A percentile compares a stretch with the other conserved stretches of the same genome.
Evolutionary conservation across 1,139 yeast genomes (phyloP).

Genomic region (Eremothecium coryli): DNA sequence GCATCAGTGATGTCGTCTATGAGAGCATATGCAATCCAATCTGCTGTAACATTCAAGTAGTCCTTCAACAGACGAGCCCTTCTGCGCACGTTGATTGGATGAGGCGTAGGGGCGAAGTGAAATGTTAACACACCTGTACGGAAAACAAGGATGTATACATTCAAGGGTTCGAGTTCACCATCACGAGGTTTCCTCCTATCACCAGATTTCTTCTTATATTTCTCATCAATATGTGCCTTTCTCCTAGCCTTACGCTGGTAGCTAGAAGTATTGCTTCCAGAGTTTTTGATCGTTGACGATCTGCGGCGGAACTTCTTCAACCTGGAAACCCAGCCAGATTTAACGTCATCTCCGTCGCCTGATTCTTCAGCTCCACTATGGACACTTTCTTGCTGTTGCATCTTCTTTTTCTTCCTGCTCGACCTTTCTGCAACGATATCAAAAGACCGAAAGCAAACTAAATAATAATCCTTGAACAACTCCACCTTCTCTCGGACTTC

Average conservation of each 20-base stretch:
- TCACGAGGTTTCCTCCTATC: conserved; percentile 42
- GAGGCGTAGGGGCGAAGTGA: conserved; percentile 93
- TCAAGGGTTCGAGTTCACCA: conserved; percentile 81
- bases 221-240: conserved; percentile 31
- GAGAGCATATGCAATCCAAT: conserved; percentile 94
- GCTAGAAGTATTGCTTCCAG: conserved; percentile 10
- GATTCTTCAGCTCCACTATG: conserved; percentile 4
- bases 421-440: conserved; percentile 72
- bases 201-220: conserved; percentile 35
- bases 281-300: conserved; percentile 10
- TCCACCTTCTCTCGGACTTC: conserved; percentile 83
- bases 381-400: conserved; percentile 9
- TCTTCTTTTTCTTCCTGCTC: conserved; percentile 35
- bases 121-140: conserved; percentile 85
- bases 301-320: conserved; percentile 11
- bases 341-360: conserved; percentile 6
- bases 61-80: conserved; percentile 82
- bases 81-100: conserved; percentile 89
- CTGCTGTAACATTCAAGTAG: conserved; percentile 81
- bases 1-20: conserved; percentile 97
- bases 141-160: conserved; percentile 88
- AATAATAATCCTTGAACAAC: conserved; percentile 61
- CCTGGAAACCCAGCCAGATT: conserved; percentile 11
- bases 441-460: conserved; percentile 88
- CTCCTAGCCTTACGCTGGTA: conserved; percentile 20